Base-by-base conservation (phyloP, 257 asterid species). In the Lavandula angustifolia region DNA sequence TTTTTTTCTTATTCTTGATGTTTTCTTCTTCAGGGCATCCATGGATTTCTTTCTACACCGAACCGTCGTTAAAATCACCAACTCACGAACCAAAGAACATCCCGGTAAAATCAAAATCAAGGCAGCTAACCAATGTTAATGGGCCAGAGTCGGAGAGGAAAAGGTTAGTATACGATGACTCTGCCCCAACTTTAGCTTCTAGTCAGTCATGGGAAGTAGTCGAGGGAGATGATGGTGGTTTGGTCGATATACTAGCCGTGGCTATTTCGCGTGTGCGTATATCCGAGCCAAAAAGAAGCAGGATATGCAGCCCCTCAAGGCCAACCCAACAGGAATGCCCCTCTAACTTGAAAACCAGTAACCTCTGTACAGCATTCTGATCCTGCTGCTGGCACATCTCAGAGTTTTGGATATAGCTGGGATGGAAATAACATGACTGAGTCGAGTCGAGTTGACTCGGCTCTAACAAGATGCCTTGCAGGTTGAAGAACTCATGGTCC, bases 291-390 rank as follows among this genome's bases (percentile, higher is more conserved):
- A 88, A 88, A 66, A 74, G 94, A 69, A 88, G 94, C 81, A 80
- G 89, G 79, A 68, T 85, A 41, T 85, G 94, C 79, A 87, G 83
- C 70, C 82, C 87, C 6, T 79, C 81, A 9, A 71, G 81, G 62
- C 59, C 87, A 17, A 85, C 70, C 29, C 78, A 79, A 54, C 79
- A 73, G 53, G 88, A 85, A 48, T 85, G 95, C 48, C 75, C 91
- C 29, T 82, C 96, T 71, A 88, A 85, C 85, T 74, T 88, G 83
- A 76, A 75, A 62, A 72, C 80, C 52, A 77, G 80, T 77, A 82
- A 77, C 72, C 96, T 88, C 77, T 88, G 96, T 78, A 81, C 88
- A 80, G 96, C 96, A 52, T 87, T 87, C 72, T 87, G 82, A 87
- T 50, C 16, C 78, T 54, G 57, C 74, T 51, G 54, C 60, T 44